Conservation (phyloP, 768 basidiomycete species). For the Tylopilus balloui region DNA sequence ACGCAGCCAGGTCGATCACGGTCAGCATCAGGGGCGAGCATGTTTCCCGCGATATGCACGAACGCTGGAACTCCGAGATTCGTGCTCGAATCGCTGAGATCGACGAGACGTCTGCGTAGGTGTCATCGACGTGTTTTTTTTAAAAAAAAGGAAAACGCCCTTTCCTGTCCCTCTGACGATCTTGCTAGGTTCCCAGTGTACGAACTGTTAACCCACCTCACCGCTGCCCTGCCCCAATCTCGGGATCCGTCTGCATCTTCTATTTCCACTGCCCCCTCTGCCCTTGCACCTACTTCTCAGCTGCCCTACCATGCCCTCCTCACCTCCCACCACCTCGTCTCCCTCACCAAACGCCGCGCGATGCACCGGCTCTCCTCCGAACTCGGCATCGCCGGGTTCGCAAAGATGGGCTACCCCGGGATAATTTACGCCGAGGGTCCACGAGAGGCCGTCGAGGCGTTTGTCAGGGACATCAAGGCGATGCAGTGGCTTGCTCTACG, state of each 20-base stretch:
- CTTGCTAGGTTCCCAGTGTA: conserved; percentile 55
- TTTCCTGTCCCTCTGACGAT: not conserved
- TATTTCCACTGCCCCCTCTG: not conserved
- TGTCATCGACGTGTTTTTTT: not conserved
- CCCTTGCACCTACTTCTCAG: not conserved
- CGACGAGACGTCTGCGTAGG: conserved; percentile 27
- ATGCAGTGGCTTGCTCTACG: conserved; percentile 79
- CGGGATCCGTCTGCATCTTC: not conserved
- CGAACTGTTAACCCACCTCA: conserved; percentile 52
- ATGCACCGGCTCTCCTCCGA: conserved; percentile 53
- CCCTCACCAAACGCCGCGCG: conserved; percentile 57
- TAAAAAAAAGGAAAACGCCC: no score
- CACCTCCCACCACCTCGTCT: conserved; percentile 69
- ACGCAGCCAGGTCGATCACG: conserved; percentile 18
- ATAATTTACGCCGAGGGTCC: not conserved
- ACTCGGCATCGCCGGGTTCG: conserved; percentile 57
- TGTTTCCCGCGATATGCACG: conserved; percentile 45
- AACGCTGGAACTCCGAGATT: conserved; percentile 43
- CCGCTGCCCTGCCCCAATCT: conserved; percentile 51
- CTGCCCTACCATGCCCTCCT: conserved; percentile 54
- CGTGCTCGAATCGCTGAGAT: conserved; percentile 36
- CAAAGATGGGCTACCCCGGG: conserved; percentile 46
- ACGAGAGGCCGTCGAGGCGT: conserved; percentile 39
- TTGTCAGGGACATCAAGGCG: conserved; percentile 59
- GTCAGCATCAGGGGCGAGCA: conserved; percentile 43